Evolutionary conservation across 352 stramenopile genomes (phyloP).

Genomic region (Pythium phragmitis): DNA sequence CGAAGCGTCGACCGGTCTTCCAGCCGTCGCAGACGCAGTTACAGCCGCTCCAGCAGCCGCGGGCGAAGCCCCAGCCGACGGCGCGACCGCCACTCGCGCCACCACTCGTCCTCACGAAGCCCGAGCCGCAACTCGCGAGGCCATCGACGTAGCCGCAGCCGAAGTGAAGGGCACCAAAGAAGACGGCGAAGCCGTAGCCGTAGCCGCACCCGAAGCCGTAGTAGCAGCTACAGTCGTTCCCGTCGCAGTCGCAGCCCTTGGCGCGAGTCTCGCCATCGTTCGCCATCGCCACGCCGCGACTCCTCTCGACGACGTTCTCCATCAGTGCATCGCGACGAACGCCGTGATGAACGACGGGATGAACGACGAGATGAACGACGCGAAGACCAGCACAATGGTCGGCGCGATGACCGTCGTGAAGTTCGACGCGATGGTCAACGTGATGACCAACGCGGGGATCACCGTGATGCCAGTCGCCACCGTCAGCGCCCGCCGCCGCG

Average conservation of each 20-base stretch:
- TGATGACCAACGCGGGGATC: neutral
- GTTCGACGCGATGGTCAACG: neutral
- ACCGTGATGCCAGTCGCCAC: neutral
- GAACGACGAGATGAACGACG: neutral
- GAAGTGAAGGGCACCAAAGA: constrained; percentile 17
- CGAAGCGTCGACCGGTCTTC: constrained; percentile 15
- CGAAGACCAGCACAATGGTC: neutral
- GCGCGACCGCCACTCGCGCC: constrained; percentile 1
- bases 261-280: constrained; percentile 5
- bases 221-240: constrained; percentile 21
- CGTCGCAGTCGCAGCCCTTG: constrained; percentile 25
- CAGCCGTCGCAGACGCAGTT: constrained; percentile 22
- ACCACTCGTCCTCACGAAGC: constrained; percentile 13
- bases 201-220: constrained; percentile 2
- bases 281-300: constrained; percentile 12
- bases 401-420: neutral
- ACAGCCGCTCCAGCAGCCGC: constrained; percentile 32
- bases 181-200: constrained; percentile 17
- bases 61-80: constrained; percentile 16
- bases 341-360: constrained; percentile 1
- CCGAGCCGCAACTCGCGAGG: constrained; percentile 1
- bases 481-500: neutral
- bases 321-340: neutral
- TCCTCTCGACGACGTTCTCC: neutral
- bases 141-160: constrained; percentile 22